These are phyloP conservation scores for Fomitopsis schrenkii DNA, from an alignment of 1,284 basidiomycete species.

Conservation along the genomic window DNA sequence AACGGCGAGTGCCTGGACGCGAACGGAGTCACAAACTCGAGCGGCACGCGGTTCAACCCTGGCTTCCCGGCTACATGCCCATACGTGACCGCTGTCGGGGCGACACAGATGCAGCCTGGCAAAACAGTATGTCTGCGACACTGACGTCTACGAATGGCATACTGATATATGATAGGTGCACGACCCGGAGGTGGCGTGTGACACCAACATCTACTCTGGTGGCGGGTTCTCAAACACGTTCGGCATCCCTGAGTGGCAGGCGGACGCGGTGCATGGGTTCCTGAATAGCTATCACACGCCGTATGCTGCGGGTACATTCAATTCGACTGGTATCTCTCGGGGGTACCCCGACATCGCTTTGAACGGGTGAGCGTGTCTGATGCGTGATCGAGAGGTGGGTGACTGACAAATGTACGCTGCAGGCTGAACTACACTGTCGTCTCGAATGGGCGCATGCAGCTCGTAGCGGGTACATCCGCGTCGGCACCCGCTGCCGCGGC, in stretches of 20 bases:
- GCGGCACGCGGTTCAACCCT: slow-evolving; percentile 6
- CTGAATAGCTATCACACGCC: slow-evolving; percentile 33
- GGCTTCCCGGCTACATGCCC: slow-evolving; percentile 14
- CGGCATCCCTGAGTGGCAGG: slow-evolving; percentile 35
- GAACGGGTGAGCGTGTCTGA: slow-evolving; percentile 29
- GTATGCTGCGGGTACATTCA: slow-evolving; percentile 24
- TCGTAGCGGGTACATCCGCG: slow-evolving; percentile 1
- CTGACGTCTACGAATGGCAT: background rate
- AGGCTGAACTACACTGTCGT: slow-evolving; percentile 41
- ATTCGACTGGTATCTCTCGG: slow-evolving; percentile 26
- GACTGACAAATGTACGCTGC: slow-evolving; percentile 5
- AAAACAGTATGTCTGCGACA: background rate
- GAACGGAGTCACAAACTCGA: slow-evolving; percentile 3
- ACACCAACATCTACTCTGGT: slow-evolving; percentile 34
- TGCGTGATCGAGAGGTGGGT: background rate
- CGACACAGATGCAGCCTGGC: slow-evolving; percentile 10
- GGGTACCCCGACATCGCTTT: slow-evolving; percentile 46
- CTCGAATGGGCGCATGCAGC: slow-evolving; percentile 21
- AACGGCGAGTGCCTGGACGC: slow-evolving; percentile 16
- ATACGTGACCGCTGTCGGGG: slow-evolving; percentile 15
- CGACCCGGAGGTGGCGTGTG: slow-evolving; percentile 45
- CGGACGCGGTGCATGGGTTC: slow-evolving; percentile 29
- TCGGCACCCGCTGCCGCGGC: slow-evolving; percentile 30
- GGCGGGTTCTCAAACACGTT: slow-evolving; percentile 48
- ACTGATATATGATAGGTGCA: slow-evolving; percentile 22